Evolutionary conservation across 441 rosid species (phyloP), one percentile per base, ranked within the genome.

Genomic region (Theobroma grandiflorum): DNA sequence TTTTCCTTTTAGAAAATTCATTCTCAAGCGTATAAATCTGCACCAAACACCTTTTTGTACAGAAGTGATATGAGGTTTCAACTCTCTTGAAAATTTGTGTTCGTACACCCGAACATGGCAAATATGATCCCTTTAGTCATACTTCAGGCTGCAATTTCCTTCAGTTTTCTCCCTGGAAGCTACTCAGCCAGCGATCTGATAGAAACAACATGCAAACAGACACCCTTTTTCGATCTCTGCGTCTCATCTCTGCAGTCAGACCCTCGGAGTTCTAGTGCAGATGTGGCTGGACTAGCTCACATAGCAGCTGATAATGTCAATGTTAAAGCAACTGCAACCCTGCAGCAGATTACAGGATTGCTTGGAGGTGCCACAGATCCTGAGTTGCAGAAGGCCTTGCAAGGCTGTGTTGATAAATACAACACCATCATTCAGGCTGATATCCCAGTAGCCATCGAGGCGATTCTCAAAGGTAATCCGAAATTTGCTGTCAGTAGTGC

Each of bases 171-270:
- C 12, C 64, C 57, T 26, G 9, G 71, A 26, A 49, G n/a, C 69
- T 38, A 50, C 64, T 61, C 82, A 37, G 40, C 0, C 40, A 6
- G 0, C n/a, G 7, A 57, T 49, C 52, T 85, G 33, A 75, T 85
- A 20, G 6, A 58, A 4, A 1, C 66, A 10, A 82, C 84, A 0
- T 87, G 88, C 78, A 74, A 71, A 61, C 45, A 71, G 53, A 82
- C 90, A 26, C 83, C 87, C 0, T 76, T 8, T 63, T 26, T 16
- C 16, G 20, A 65, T 42, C 82, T 85, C 20, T 85, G 90, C 18
- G 18, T 67, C 26, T 42, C 82, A 8, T 38, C 79, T 3, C 79
- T 88, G 9, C 16, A 7, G 15, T 42, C 83, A 2, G 80, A 86
- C 67, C 79, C 81, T 10, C 64, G 64, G 67, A 84, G 88, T 49